Evolutionary conservation across 192 early-diverging fungal genomes (phyloP).

Genomic region (Coemansia sp.): DNA sequence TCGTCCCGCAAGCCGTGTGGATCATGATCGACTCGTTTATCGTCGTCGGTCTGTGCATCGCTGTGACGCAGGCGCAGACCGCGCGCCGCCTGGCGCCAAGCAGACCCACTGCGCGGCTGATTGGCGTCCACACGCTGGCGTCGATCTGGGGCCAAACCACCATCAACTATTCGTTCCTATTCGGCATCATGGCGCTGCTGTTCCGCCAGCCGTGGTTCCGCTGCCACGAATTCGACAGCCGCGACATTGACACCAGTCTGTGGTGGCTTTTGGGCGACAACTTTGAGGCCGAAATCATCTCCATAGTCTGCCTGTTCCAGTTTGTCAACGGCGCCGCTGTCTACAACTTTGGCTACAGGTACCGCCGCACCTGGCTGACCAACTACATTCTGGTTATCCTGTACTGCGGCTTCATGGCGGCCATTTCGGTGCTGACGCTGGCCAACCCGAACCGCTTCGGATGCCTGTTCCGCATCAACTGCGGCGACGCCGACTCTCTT

Average conservation of each 20-base stretch:
- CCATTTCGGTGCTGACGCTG: slow-evolving; percentile 59
- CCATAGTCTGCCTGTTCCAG: slow-evolving; percentile 66
- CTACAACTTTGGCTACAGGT: slow-evolving; percentile 69
- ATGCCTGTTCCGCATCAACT: slow-evolving; percentile 74
- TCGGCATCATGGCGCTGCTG: slow-evolving; percentile 53
- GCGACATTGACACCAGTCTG: slow-evolving; percentile 58
- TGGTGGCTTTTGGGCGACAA: slow-evolving; percentile 88
- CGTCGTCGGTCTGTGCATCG: slow-evolving; percentile 61
- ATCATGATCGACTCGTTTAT: slow-evolving; percentile 72
- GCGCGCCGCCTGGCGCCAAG: slow-evolving; percentile 57
- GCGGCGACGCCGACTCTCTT: slow-evolving; percentile 55
- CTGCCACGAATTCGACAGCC: slow-evolving; percentile 77
- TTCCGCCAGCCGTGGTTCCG: slow-evolving; percentile 73
- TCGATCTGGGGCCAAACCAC: slow-evolving; percentile 67
- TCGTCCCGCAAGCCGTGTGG: slow-evolving; percentile 70
- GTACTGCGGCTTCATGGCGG: slow-evolving; percentile 53
- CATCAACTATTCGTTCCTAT: slow-evolving; percentile 70
- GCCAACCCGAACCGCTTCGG: slow-evolving; percentile 67
- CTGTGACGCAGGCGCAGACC: slow-evolving; percentile 65
- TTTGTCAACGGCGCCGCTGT: slow-evolving; percentile 69
- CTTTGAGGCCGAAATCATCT: slow-evolving; percentile 67
- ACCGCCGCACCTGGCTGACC: slow-evolving; percentile 61
- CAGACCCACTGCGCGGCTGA: slow-evolving; percentile 73
- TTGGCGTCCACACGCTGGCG: slow-evolving; percentile 69
- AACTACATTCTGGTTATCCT: slow-evolving; percentile 63